These are phyloP conservation scores for Geoglossum cookeanum DNA, from an alignment of 2,329 filamentous ascomycete species.

Conservation along the genomic window DNA sequence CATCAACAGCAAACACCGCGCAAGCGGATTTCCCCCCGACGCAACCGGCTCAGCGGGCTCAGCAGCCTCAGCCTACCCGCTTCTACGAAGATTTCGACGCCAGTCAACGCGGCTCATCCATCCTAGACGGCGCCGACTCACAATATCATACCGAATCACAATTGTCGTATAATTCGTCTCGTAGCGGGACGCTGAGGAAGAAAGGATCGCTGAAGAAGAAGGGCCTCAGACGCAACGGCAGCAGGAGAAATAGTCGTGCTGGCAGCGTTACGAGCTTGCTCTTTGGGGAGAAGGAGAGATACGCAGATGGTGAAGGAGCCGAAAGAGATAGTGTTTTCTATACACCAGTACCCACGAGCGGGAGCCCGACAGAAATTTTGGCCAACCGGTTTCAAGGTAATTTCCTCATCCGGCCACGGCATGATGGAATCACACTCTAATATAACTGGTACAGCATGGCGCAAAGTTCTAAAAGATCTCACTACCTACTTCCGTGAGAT, in stretches of 20 bases:
- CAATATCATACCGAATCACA: conserved; percentile 45
- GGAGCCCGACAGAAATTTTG: conserved; percentile 73
- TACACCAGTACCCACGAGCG: conserved; percentile 72
- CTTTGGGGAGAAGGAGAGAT: conserved; percentile 41
- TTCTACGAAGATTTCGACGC: conserved; percentile 48
- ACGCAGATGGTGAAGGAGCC: conserved; percentile 30
- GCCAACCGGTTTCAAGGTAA: conserved; percentile 76
- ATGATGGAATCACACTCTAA: neutral
- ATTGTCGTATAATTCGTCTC: conserved; percentile 29
- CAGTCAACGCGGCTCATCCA: conserved; percentile 44
- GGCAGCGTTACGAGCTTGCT: conserved; percentile 71
- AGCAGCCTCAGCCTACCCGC: neutral
- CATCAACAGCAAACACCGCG: neutral
- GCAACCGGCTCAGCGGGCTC: neutral
- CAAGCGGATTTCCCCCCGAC: conserved; percentile 26
- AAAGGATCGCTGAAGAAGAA: conserved; percentile 55
- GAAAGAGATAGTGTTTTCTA: conserved; percentile 70
- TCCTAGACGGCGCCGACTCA: conserved; percentile 31
- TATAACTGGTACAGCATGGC: conserved; percentile 47
- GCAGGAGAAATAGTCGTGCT: conserved; percentile 62
- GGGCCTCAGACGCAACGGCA: conserved; percentile 62
- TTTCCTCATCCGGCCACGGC: neutral
- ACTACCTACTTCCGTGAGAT: conserved; percentile 90
- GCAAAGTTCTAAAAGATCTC: conserved; percentile 84
- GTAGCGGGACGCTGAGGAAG: conserved; percentile 72